Percentiles rank a stretch among this genome's conserved stretches.
phyloP scores from a whole-genome alignment of 2,329 filamentous ascomycete genomes.

The Cercospora sp. region DNA sequence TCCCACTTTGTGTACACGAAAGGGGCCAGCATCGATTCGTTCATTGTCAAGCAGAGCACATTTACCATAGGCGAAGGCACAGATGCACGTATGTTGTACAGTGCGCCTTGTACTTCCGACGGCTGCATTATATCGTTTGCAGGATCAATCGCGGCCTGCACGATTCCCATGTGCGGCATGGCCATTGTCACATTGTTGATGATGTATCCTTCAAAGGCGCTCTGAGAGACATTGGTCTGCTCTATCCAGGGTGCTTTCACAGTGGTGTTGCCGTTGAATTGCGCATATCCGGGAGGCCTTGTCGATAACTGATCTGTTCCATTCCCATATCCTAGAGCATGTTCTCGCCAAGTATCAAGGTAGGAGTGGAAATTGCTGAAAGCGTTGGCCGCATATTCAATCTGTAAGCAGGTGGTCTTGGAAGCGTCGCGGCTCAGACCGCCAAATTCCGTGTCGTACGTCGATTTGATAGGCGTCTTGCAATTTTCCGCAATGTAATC shows the following conservation, averaged over 20 bases:
- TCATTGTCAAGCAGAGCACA: conserved; percentile 70
- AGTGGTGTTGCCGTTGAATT: conserved; percentile 72
- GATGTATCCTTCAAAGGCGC: not conserved
- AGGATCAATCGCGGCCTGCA: conserved; percentile 61
- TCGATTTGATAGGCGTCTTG: conserved; percentile 57
- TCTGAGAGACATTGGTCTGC: conserved; percentile 56
- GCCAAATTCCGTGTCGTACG: conserved; percentile 43
- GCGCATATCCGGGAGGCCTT: conserved; percentile 62
- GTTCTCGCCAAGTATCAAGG: conserved; percentile 45
- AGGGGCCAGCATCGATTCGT: conserved; percentile 58
- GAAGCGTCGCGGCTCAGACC: no score
- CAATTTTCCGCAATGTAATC: conserved; percentile 59
- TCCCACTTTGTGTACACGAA: conserved; percentile 66
- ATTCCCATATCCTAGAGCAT: conserved; percentile 52
- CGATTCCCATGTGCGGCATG: conserved; percentile 72
- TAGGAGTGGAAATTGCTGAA: conserved; percentile 69
- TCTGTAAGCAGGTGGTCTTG: conserved; percentile 66
- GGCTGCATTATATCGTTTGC: conserved; percentile 71
- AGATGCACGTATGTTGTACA: conserved; percentile 67
- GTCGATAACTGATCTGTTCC: conserved; percentile 45
- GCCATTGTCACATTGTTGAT: conserved; percentile 76
- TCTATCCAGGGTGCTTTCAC: conserved; percentile 70
- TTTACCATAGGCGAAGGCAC: conserved; percentile 71
- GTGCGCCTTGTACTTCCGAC: conserved; percentile 59
- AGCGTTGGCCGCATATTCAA: conserved; percentile 67